Conservation (phyloP, 1,139 yeast genomes). For the Arxiozyma slooffiae region DNA sequence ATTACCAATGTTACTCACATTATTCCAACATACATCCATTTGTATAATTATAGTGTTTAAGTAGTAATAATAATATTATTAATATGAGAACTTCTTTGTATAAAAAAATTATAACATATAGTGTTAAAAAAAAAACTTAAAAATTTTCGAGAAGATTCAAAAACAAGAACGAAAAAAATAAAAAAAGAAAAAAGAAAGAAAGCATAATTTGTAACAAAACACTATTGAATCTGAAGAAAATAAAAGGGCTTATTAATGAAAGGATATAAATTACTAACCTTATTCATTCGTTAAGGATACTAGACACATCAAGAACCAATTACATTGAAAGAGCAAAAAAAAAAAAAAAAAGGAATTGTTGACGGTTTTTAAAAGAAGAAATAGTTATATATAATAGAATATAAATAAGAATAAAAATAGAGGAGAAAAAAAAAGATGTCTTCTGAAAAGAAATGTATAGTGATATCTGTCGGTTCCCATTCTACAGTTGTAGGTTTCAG, state of each 20-base stretch:
- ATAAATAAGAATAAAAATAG: neutral
- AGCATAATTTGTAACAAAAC: too few relatives aligned
- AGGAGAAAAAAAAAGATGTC: neutral
- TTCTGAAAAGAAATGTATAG: slow-evolving; percentile 32
- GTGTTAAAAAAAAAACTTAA: too few relatives aligned
- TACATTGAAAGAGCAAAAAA: neutral
- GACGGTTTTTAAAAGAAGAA: neutral
- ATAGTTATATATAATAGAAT: neutral
- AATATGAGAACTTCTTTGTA: too few relatives aligned
- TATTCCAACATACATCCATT: too few relatives aligned
- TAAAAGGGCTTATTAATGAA: too few relatives aligned
- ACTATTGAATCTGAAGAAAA: too few relatives aligned
- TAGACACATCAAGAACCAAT: neutral
- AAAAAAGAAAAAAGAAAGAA: neutral
- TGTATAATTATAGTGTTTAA: too few relatives aligned
- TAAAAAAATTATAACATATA: too few relatives aligned
- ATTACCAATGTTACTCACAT: too few relatives aligned
- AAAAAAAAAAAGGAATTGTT: too few relatives aligned
- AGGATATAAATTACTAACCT: neutral
- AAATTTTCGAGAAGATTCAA: neutral
- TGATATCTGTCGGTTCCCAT: slow-evolving; percentile 59
- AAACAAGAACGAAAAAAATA: neutral
- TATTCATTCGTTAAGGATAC: too few relatives aligned
- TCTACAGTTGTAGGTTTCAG: slow-evolving; percentile 65
- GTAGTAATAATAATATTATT: too few relatives aligned